These are phyloP conservation scores for Podospora pseudocomata DNA, from an alignment of 495 filamentous ascomycete genomes.

Conservation along the genomic window DNA sequence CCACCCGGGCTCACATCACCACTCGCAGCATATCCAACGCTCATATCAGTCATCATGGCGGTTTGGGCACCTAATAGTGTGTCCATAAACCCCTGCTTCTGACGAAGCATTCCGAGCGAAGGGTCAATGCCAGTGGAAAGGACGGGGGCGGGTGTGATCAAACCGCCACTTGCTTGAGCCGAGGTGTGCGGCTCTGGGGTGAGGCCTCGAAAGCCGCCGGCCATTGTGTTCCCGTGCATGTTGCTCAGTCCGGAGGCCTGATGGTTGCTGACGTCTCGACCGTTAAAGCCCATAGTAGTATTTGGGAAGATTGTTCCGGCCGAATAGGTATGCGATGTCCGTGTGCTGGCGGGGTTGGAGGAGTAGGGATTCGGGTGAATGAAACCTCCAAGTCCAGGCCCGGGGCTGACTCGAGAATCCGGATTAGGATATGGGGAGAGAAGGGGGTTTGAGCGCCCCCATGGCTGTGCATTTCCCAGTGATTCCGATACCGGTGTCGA, in stretches of 20 bases:
- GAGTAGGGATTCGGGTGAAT: background rate
- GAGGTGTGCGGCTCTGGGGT: slow-evolving; percentile 41
- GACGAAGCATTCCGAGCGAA: slow-evolving; percentile 17
- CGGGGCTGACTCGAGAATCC: slow-evolving; percentile 24
- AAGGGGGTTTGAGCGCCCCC: slow-evolving; percentile 12
- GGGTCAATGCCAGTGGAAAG: slow-evolving; percentile 25
- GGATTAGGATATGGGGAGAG: slow-evolving; percentile 27
- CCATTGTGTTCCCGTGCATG: slow-evolving; percentile 25
- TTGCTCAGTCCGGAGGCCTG: slow-evolving; percentile 11
- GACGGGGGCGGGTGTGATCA: slow-evolving; percentile 35
- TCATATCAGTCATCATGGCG: slow-evolving; percentile 19
- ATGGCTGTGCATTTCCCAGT: slow-evolving; percentile 13
- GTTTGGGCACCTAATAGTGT: slow-evolving; percentile 16
- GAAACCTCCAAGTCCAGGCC: slow-evolving; percentile 19
- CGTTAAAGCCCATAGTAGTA: background rate
- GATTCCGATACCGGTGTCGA: slow-evolving; percentile 47
- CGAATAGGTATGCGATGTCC: background rate
- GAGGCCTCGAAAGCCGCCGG: slow-evolving; percentile 39
- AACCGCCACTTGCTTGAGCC: slow-evolving; percentile 38
- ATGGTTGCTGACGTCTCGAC: background rate
- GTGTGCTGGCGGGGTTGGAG: background rate
- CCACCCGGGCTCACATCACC: background rate
- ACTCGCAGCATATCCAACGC: slow-evolving; percentile 10
- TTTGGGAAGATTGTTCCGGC: too few species aligned
- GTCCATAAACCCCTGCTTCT: slow-evolving; percentile 31